Evolutionary conservation across 257 asterid genomes (phyloP), one percentile per base, ranked within the genome.

Genomic region (Solanum bukasovii): DNA sequence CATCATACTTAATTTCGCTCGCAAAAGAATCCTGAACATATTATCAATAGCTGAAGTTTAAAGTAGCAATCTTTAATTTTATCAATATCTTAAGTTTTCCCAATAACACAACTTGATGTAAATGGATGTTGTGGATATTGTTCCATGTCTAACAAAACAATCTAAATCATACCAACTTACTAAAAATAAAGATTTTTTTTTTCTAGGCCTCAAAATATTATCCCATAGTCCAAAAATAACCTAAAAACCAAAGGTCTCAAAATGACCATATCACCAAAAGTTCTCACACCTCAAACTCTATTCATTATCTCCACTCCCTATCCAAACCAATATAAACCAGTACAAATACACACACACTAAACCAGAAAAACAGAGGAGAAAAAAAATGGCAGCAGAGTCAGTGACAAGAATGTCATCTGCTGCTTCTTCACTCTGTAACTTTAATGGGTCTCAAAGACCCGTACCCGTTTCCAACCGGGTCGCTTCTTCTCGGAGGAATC

Each of bases 351-450:
- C 21, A 25, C 25, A 29, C 1, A 81, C 20, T 13, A 25, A 31
- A 49, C 85, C 16, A 44, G 38, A 27, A 79, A 67, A 79, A 44
- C 70, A 29, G 31, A 31, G 70, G 29, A 27, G 27, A 29, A 29
- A 6, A 10, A 79, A 84, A 61, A 92, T 95, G 98, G 96, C 95
- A 89, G 94, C 97, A 87, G 98, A 95, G 83, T 93, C 94, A 21
- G 77, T 95, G 74, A 86, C 94, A 90, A 93, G 91, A 65, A 90
- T 93, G 89, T 91, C 99, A 61, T 77, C 98, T 18, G 91, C 93
- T 52, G 94, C 97, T 65, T 93, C 98, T 84, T 91, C 98, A 34
- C 88, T 94, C 89, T 94, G 96, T 89, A 96, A 93, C 91, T 91
- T 94, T 78, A 91, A 92, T 87, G 98, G 96, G 23, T 92, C 95